Evolutionary conservation across 768 basidiomycete species (phyloP), one percentile per base, ranked within the genome.

Genomic region (Lenzites betulinus): DNA sequence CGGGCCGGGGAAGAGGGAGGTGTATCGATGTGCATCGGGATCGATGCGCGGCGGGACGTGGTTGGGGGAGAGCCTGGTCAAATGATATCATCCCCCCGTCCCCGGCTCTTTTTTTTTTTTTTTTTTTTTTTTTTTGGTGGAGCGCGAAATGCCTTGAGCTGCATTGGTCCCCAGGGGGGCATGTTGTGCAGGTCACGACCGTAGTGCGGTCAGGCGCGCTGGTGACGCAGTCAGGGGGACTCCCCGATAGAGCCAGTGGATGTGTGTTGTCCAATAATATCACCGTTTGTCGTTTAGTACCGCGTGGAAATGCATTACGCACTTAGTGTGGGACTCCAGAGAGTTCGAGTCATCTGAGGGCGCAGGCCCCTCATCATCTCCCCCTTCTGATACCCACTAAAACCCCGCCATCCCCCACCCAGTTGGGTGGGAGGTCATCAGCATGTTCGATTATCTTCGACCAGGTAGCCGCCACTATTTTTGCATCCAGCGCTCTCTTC

Each of bases 1-100:
- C 12, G 54, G 46, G 38, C 59, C 11, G 22, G 42, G 51, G 50
- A 28, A 26, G n/a, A n/a, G 38, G 13, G 30, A n/a, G 35, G 46
- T 51, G 41, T 26, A 57, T 60, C 59, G 54, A 58, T 60, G 59
- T 22, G 18, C 51, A 63, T 66, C 62, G 55, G 25, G 35, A 63
- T 66, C 62, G 62, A 66, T 64, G 60, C 50, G 46, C 18, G 55
- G 43, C 15, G 43, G 12, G 30, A 13, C 33, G 36, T 25, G 46
- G 25, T 25, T 22, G 44, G 13, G 22, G 22, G 23, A 28, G 7
- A 6, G 16, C 48, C 6, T 11, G 39, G 57, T 50, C 53, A 51
- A 54, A 63, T 54, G 58, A 55, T 55, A 59, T 63, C 62, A 59
- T 57, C 23, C 50, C 11, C 26, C 36, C 16, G n/a, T 8, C 30